These are phyloP conservation scores for Phlebopus sp. DNA, from an alignment of 1,284 basidiomycete genomes.

Conservation along the genomic window DNA sequence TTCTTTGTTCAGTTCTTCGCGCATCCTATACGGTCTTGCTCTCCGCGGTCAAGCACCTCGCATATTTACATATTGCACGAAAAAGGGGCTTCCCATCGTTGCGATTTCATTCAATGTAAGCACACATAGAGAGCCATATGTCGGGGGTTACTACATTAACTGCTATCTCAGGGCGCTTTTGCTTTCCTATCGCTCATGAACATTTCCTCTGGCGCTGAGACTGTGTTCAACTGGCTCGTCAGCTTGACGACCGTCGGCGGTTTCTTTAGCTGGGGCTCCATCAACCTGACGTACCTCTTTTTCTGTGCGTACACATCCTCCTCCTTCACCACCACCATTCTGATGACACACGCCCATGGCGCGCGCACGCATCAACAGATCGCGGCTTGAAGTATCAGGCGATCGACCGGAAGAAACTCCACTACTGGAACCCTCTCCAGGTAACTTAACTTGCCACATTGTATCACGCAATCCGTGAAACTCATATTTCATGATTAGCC, in stretches of 20 bases:
- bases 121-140: background rate
- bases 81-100: conserved; percentile 58
- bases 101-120: conserved; percentile 6
- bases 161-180: conserved; percentile 2
- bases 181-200: conserved; percentile 13
- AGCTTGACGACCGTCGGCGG: conserved; percentile 50
- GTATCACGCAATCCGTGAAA: no score
- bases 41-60: conserved; percentile 60
- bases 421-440: conserved; percentile 51
- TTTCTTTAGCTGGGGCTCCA: conserved; percentile 46
- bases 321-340: no score
- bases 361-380: conserved; percentile 23
- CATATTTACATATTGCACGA: conserved; percentile 53
- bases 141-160: background rate
- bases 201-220: conserved; percentile 8
- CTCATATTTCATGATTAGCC: conserved; percentile 24
- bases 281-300: conserved; percentile 46
- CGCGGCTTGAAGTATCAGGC: conserved; percentile 57
- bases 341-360: background rate
- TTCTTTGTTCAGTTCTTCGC: conserved; percentile 73
- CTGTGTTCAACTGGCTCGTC: conserved; percentile 38
- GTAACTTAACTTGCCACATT: conserved; percentile 5
- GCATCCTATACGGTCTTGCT: conserved; percentile 72
- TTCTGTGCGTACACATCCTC: conserved; percentile 38
- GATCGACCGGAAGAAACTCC: conserved; percentile 50